A percentile compares a stretch with the other conserved stretches of the same genome.
These are phyloP conservation scores for Monosporozyma solicola DNA, from an alignment of 805 yeast species.

Conservation along the genomic window DNA sequence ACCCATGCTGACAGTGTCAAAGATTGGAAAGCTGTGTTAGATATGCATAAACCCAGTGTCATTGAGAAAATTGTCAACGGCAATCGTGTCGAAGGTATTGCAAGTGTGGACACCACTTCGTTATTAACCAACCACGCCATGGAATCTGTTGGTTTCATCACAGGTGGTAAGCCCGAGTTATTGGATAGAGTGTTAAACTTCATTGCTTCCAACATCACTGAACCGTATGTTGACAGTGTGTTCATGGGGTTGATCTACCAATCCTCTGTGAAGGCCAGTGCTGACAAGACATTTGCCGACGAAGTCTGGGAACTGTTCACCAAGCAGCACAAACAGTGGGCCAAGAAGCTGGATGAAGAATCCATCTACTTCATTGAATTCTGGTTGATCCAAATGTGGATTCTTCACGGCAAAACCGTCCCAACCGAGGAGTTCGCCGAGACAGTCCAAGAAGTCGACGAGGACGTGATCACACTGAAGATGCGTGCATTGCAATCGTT, in stretches of 20 bases:
- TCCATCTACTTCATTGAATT: background rate
- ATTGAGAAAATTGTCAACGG: background rate
- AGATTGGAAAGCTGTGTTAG: conserved; percentile 53
- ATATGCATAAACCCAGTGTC: conserved; percentile 37
- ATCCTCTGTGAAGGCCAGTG: conserved; percentile 5
- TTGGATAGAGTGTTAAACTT: conserved; percentile 48
- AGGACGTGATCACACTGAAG: background rate
- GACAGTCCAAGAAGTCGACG: background rate
- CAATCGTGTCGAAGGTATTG: background rate
- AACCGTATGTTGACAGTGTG: conserved; percentile 43
- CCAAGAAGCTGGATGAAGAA: conserved; percentile 24
- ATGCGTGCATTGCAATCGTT: background rate
- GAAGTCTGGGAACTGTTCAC: conserved; percentile 50
- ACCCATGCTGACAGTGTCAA: conserved; percentile 31
- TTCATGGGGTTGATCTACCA: conserved; percentile 45
- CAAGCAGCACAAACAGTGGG: conserved; percentile 45
- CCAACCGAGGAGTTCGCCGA: background rate
- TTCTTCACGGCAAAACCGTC: background rate
- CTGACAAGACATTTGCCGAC: conserved; percentile 14
- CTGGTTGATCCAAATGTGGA: background rate
- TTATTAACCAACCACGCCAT: conserved; percentile 32
- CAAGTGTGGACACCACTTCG: background rate
- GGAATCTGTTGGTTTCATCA: conserved; percentile 37
- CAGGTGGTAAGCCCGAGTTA: conserved; percentile 31
- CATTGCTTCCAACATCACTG: conserved; percentile 46